Base-by-base conservation (phyloP, 176 grass and related monocot species). In the Thalia dealbata region DNA sequence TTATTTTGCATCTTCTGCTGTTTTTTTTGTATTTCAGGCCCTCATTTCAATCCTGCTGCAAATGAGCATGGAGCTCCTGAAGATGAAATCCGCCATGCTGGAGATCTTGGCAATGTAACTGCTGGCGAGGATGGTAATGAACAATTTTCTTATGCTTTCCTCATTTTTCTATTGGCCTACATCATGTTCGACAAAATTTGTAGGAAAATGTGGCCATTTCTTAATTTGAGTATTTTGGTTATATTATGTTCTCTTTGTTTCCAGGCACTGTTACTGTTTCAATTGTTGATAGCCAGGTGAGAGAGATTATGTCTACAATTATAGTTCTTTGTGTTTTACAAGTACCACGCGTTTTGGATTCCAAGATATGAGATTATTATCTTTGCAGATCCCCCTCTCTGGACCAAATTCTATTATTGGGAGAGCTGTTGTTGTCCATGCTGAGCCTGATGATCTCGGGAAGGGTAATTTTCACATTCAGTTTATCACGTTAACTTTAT, bases 41-140 rank as follows among this genome's bases (percentile, higher is more conserved):
- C 90, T 35, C 86, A 89, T 73, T 92, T 86, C 68, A 92, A 92
- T 81, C 90, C 90, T 78, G 82, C 69, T 14, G 80, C 76, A 14
- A 89, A 88, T 61, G 84, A 77, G 70, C 90, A 92, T 82, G 90
- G 90, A 15, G 86, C 86, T 29, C 90, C 90, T n/a, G 81, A 92
- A 81, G 83, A 92, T 73, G 83, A 84, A 30, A 74, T 56, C 50
- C 86, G 90, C 54, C 90, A 92, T 84, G 90, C 90, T 44, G 90
- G 90, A 82, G 90, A 92, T 82, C 83, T 92, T 65, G 90, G 90
- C 74, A 92, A 92, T 75, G 87, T 86, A 32, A 82, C 82, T 35
- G 86, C 81, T 65, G 84, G 84, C 52, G 70, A 65, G 76, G 90
- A 92, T 70, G 90, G 89, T 92, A 80, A 26, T 35, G 29, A 52